Evolutionary conservation across 139 green algal species (phyloP).

Genomic region (Ettlia oleoabundans): DNA sequence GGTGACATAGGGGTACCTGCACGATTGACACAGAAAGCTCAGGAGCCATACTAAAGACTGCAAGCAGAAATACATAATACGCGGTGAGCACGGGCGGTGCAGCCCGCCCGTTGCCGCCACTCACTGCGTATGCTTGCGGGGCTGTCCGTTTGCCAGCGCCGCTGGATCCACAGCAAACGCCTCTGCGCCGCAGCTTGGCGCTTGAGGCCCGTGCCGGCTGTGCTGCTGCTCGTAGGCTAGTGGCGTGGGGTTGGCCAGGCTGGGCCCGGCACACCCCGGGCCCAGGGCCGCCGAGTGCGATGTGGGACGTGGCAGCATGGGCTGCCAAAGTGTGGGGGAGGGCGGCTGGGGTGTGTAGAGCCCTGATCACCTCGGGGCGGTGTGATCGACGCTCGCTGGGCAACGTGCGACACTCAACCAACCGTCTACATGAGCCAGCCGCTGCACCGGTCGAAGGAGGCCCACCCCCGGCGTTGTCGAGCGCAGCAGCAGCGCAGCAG

Average conservation of each 20-base stretch:
- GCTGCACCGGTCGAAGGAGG: too few species aligned
- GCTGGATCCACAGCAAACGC: conserved; percentile 79
- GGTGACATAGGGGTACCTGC: conserved; percentile 94
- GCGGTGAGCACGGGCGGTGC: too few species aligned
- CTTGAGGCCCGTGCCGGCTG: conserved; percentile 40
- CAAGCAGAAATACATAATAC: too few species aligned
- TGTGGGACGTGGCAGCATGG: conserved; percentile 66
- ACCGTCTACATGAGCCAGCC: too few species aligned
- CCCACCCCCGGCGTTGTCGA: too few species aligned
- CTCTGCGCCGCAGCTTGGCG: conserved; percentile 66
- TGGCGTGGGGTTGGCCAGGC: conserved; percentile 64
- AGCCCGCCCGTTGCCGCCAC: not conserved
- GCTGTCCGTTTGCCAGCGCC: conserved; percentile 37
- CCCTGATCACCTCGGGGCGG: too few species aligned
- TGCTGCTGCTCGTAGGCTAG: conserved; percentile 46
- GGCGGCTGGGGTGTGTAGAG: not conserved
- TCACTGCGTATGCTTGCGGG: conserved; percentile 57
- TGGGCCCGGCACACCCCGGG: conserved; percentile 75
- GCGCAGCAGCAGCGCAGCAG: too few species aligned
- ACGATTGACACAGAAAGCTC: not conserved
- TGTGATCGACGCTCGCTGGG: too few species aligned
- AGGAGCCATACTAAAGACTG: too few species aligned
- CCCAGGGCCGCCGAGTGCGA: conserved; percentile 75
- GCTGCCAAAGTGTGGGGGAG: not conserved
- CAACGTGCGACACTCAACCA: too few species aligned